Evolutionary conservation across 148 eudicot species (phyloP).

Genomic region (Simmondsia chinensis): DNA sequence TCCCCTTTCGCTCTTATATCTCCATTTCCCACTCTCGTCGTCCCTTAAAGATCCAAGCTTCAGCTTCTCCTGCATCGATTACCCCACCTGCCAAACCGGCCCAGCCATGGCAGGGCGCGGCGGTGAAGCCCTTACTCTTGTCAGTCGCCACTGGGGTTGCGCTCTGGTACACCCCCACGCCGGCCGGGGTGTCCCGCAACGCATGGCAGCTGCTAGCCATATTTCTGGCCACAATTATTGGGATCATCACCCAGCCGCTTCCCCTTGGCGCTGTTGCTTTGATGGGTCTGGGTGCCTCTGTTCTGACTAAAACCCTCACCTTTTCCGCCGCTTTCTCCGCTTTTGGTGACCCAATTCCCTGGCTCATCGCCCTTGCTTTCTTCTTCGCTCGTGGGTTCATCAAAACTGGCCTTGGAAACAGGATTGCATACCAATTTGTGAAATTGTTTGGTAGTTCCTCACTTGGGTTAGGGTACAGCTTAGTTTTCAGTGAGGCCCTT

Average conservation of each 20-base stretch:
- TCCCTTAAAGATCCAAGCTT: slow-evolving; percentile 5
- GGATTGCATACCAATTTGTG: slow-evolving; percentile 79
- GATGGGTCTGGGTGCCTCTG: slow-evolving; percentile 72
- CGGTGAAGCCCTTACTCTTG: slow-evolving; percentile 48
- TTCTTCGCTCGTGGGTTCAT: slow-evolving; percentile 94
- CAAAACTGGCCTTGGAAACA: slow-evolving; percentile 80
- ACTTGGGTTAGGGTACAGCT: slow-evolving; percentile 72
- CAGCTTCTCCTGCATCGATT: slow-evolving; percentile 17
- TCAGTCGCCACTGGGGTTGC: slow-evolving; percentile 63
- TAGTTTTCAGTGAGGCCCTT: slow-evolving; percentile 81
- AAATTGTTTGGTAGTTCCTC: slow-evolving; percentile 55
- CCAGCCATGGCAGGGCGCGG: slow-evolving; percentile 59
- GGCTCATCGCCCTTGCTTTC: slow-evolving; percentile 89
- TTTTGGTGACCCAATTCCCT: slow-evolving; percentile 83
- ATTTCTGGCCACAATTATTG: slow-evolving; percentile 77
- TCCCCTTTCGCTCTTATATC: background rate
- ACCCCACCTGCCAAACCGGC: slow-evolving; percentile 11
- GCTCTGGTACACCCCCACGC: slow-evolving; percentile 73
- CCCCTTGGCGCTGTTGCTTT: slow-evolving; percentile 92
- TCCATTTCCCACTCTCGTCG: background rate
- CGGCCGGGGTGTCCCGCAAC: slow-evolving; percentile 47
- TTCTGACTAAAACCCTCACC: slow-evolving; percentile 71
- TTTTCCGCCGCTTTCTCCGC: slow-evolving; percentile 95
- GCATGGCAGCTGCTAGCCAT: slow-evolving; percentile 87
- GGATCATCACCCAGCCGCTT: slow-evolving; percentile 80